These are phyloP conservation scores for Hanseniaspora lachancei DNA, from an alignment of 805 yeast genomes.

Conservation along the genomic window DNA sequence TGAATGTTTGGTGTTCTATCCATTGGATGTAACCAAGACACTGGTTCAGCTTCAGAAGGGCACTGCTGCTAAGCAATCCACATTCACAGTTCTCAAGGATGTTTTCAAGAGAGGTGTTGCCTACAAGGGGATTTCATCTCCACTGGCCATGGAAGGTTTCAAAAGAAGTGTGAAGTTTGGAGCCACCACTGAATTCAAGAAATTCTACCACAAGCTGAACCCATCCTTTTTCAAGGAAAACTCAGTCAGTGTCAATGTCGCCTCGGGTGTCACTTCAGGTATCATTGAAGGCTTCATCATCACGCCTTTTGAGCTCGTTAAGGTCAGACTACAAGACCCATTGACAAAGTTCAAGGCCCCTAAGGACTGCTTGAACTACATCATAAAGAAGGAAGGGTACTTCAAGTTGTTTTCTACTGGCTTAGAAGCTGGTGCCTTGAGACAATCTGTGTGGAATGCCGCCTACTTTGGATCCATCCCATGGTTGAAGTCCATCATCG, in stretches of 20 bases:
- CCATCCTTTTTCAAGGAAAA: constrained; percentile 10
- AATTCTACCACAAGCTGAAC: constrained; percentile 37
- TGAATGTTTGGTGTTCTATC: constrained; percentile 90
- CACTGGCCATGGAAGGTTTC: constrained; percentile 97
- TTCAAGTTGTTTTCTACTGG: constrained; percentile 77
- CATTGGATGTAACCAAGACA: constrained; percentile 92
- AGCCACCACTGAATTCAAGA: constrained; percentile 94
- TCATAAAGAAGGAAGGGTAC: constrained; percentile 62
- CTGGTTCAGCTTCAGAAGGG: constrained; percentile 76
- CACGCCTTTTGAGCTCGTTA: constrained; percentile 92
- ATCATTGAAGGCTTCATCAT: constrained; percentile 93
- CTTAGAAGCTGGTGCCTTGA: constrained; percentile 91
- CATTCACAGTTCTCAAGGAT: constrained; percentile 36
- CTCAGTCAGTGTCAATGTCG: constrained; percentile 55
- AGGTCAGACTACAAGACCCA: constrained; percentile 86
- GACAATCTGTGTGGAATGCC: constrained; percentile 94
- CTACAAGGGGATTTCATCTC: constrained; percentile 90
- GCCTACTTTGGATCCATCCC: constrained; percentile 93
- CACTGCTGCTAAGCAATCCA: constrained; percentile 18
- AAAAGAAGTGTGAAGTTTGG: constrained; percentile 98
- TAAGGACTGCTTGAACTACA: constrained; percentile 63
- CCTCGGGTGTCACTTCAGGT: constrained; percentile 98
- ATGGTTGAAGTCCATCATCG: constrained; percentile 55
- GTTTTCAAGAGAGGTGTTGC: constrained; percentile 80
- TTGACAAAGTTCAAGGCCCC: constrained; percentile 72